phyloP scores from a whole-genome alignment of 495 filamentous ascomycete species.

The Penicillium alfredii region DNA sequence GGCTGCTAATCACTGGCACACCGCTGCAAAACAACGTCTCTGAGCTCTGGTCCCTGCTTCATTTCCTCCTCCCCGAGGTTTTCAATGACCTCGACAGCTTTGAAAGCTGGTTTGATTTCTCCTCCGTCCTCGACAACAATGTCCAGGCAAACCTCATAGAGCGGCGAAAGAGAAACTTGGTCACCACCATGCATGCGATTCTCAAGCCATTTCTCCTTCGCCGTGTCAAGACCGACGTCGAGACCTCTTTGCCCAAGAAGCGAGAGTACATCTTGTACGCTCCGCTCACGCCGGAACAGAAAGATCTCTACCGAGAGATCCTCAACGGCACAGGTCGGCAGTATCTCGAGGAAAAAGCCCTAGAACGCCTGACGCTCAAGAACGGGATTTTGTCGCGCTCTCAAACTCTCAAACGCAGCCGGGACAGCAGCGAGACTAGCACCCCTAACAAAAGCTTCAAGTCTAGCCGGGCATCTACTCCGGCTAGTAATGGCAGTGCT shows the following conservation, averaged over 20 bases:
- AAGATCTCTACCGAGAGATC: constrained; percentile 84
- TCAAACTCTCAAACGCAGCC: constrained; percentile 51
- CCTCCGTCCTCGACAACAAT: constrained; percentile 68
- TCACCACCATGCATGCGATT: constrained; percentile 85
- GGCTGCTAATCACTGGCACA: constrained; percentile 90
- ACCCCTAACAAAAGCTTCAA: constrained; percentile 64
- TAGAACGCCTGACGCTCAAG: constrained; percentile 53
- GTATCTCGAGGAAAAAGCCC: constrained; percentile 78
- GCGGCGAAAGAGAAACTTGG: constrained; percentile 67
- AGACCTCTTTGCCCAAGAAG: constrained; percentile 84
- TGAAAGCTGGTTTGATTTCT: constrained; percentile 95
- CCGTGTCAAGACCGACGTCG: constrained; percentile 88
- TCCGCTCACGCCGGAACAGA: constrained; percentile 79
- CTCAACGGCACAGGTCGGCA: constrained; percentile 69
- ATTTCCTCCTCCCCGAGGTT: constrained; percentile 87
- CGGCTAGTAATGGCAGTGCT: constrained; percentile 45
- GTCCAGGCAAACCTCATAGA: constrained; percentile 55
- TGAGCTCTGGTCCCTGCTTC: constrained; percentile 90
- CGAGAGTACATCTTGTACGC: constrained; percentile 93
- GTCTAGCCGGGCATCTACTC: constrained; percentile 65
- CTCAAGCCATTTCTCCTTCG: constrained; percentile 87
- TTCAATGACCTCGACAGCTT: constrained; percentile 88
- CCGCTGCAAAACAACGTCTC: constrained; percentile 93
- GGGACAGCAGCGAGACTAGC: constrained; percentile 30
- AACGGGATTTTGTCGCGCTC: constrained; percentile 26